Evolutionary conservation across 202 grass and related monocot species (phyloP).

Genomic region (Musa balbisiana): DNA sequence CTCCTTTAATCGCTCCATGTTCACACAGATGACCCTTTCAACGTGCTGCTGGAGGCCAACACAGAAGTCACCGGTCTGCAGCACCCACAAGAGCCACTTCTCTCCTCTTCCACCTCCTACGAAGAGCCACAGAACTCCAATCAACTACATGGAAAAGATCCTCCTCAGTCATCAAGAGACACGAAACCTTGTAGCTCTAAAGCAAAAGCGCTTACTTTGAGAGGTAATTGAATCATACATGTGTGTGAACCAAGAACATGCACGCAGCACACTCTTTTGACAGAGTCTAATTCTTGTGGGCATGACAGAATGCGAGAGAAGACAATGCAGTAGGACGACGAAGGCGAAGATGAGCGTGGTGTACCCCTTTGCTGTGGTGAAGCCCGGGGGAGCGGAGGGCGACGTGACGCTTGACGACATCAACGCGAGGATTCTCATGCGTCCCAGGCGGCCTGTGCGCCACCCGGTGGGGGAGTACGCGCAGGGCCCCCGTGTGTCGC

Average conservation of each 20-base stretch:
- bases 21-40: background rate
- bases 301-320: background rate
- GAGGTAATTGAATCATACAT: background rate
- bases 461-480: conserved; percentile 20
- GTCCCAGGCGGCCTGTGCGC: conserved; percentile 1
- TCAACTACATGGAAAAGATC: background rate
- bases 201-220: conserved; percentile 12
- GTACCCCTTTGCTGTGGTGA: conserved; percentile 70
- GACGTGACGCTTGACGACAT: conserved; percentile 17
- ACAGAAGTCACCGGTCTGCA: background rate
- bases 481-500: background rate
- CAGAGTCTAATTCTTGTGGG: no score
- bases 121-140: background rate
- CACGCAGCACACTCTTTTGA: no score
- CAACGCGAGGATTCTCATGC: conserved; percentile 13
- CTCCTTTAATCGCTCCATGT: no score
- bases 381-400: conserved; percentile 57
- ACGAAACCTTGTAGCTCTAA: background rate
- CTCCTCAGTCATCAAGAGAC: background rate
- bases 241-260: no score
- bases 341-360: conserved; percentile 21
- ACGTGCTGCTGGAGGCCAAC: background rate
- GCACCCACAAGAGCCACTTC: background rate
- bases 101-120: conserved; percentile 14
- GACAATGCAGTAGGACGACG: background rate